Base-by-base conservation (phyloP, 306 rosid genomes). In the Dicorynia guianensis region DNA sequence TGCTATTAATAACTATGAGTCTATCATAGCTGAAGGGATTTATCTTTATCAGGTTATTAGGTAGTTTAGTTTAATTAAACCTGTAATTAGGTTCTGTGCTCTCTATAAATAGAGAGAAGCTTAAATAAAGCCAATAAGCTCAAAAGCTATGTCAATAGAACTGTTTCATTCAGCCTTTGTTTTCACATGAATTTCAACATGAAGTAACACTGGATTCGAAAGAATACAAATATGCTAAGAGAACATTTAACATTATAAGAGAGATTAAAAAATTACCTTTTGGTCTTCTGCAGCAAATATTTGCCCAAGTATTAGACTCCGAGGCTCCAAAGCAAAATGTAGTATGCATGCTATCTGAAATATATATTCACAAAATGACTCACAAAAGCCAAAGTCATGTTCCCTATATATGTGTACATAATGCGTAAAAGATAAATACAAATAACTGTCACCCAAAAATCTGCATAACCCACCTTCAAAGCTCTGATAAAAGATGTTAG, bases 401-500 rank as follows among this genome's bases (percentile, higher is more conserved):
- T 15, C 71, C 58, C 34, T 2, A 5, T 50, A 33, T 57, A 25
- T 17, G 20, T 18, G 52, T 71, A 50, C 11, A 48, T 35, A 80
- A 46, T 36, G 33, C 55, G 49, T 49, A 12, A 71, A 44, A 76
- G 43, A 34, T 50, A 63, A 75, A 63, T 18, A 76, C 49, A 47
- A 46, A 74, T 35, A 74, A 59, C 39, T 53, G 82, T 60, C 56
- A 47, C 30, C 62, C 55, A 64, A 52, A 52, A 75, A 57, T 35
- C 46, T 73, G 55, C 70, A 75, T 52, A 38, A 76, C 80, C 68
- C 78, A 95, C 98, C 98, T 95, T 95, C 83, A 95, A 79, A 83
- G 95, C 98, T 85, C 91, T 87, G 60, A 86, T 78, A 81, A 92
- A 90, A 77, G 97, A 92, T 76, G 96, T 89, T 65, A 95, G 59